Conservation (phyloP, 148 eudicot genomes). For the Rhododendron mucronatum region DNA sequence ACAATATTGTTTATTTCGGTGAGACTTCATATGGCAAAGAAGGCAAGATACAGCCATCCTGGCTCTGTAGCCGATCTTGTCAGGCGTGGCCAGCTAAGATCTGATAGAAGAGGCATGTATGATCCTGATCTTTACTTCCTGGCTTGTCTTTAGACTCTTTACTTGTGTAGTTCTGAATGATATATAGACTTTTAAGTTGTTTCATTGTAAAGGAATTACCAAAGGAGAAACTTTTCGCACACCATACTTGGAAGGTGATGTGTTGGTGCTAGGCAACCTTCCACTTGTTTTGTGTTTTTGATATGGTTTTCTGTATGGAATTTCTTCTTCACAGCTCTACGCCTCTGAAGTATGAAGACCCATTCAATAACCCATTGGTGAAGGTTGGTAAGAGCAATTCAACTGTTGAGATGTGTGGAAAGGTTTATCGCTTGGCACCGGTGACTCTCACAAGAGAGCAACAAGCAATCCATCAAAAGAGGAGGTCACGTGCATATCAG, state of each 20-base stretch:
- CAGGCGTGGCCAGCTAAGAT: conserved; percentile 95
- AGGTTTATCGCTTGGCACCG: conserved; percentile 82
- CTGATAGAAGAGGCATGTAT: conserved; percentile 99
- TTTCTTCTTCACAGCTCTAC: conserved; percentile 47
- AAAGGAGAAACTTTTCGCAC: background rate
- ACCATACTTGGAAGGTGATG: background rate
- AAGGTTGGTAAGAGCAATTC: conserved; percentile 68
- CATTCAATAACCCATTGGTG: conserved; percentile 92
- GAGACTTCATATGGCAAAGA: conserved; percentile 45
- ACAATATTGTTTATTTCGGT: conserved; percentile 51
- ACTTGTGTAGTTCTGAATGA: background rate
- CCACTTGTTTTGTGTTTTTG: conserved; percentile 10
- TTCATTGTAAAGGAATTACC: background rate
- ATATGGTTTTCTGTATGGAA: background rate
- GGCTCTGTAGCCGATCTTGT: conserved; percentile 99
- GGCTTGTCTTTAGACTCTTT: background rate
- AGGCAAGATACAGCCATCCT: conserved; percentile 40
- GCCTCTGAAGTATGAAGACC: conserved; percentile 91
- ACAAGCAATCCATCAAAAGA: conserved; percentile 72
- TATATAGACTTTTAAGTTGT: background rate
- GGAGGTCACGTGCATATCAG: conserved; percentile 97
- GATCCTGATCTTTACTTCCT: conserved; percentile 32
- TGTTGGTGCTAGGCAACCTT: background rate
- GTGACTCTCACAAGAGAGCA: conserved; percentile 82
- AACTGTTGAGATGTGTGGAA: conserved; percentile 95